These are phyloP conservation scores for Ochromonadaceae sp. DNA, from an alignment of 352 stramenopile species.

Conservation along the genomic window DNA sequence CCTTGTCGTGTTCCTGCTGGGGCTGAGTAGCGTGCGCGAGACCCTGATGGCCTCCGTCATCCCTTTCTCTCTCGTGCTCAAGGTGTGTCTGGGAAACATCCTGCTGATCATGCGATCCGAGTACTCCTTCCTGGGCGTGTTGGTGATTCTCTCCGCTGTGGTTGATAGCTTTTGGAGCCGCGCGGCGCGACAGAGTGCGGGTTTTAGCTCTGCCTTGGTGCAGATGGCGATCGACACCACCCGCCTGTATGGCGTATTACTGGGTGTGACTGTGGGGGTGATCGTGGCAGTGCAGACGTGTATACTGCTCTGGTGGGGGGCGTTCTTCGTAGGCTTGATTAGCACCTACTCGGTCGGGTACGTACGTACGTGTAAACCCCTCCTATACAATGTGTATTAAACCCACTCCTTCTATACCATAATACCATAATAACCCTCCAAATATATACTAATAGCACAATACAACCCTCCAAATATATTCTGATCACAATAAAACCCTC, in stretches of 20 bases:
- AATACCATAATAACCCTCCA: no score
- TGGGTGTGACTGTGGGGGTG: background rate
- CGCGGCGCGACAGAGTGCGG: background rate
- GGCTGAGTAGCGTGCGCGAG: no score
- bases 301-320: slow-evolving; percentile 4
- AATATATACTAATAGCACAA: no score
- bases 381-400: no score
- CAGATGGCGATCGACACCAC: background rate
- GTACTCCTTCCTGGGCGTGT: background rate
- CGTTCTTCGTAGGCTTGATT: slow-evolving; percentile 5
- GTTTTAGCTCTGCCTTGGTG: background rate
- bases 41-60: background rate
- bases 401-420: no score
- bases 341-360: no score
- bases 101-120: background rate
- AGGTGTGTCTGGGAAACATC: slow-evolving; percentile 11
- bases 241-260: background rate
- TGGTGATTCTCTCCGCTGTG: background rate
- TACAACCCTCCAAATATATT: no score
- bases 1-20: no score
- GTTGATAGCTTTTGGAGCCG: background rate
- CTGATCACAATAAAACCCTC: no score
- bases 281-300: background rate
- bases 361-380: no score
- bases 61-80: background rate